Evolutionary conservation across 768 basidiomycete species (phyloP).

Genomic region (Leccinum imitatum): DNA sequence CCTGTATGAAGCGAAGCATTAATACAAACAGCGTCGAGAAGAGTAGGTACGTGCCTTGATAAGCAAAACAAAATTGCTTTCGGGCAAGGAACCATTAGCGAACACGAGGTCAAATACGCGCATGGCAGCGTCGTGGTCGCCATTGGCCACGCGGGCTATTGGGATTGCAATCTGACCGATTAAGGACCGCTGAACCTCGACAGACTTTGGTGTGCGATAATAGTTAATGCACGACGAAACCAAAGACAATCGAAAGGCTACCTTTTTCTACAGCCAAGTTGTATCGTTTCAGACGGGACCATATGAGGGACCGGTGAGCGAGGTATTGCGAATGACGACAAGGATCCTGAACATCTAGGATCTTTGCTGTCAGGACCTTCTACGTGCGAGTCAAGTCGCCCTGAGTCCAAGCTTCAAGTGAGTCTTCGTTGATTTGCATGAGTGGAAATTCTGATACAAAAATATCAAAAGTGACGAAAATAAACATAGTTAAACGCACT

Average conservation of each 20-base stretch:
- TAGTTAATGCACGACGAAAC: not conserved
- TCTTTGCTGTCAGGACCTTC: not conserved
- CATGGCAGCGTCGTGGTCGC: slow-evolving; percentile 3
- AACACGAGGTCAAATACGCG: slow-evolving; percentile 15
- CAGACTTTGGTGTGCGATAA: not conserved
- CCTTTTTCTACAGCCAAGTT: slow-evolving; percentile 4
- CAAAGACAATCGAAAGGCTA: not conserved
- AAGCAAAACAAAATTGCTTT: slow-evolving; percentile 10
- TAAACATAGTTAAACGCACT: not conserved
- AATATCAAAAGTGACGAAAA: not conserved
- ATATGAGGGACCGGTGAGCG: not conserved
- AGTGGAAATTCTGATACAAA: not conserved
- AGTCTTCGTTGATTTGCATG: not conserved
- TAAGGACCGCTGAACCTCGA: slow-evolving; percentile 3
- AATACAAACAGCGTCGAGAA: rapidly evolving
- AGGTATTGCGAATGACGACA: not conserved
- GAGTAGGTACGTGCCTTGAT: slow-evolving; percentile 5
- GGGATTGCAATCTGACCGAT: slow-evolving; percentile 13
- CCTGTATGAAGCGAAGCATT: not conserved
- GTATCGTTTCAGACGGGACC: not conserved
- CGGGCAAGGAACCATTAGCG: not conserved
- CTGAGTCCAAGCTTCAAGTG: slow-evolving; percentile 1
- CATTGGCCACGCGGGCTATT: not conserved
- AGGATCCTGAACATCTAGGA: not conserved
- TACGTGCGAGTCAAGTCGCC: not conserved